Conservation (phyloP, 495 filamentous ascomycete species). For the Xylaria nigripes region DNA sequence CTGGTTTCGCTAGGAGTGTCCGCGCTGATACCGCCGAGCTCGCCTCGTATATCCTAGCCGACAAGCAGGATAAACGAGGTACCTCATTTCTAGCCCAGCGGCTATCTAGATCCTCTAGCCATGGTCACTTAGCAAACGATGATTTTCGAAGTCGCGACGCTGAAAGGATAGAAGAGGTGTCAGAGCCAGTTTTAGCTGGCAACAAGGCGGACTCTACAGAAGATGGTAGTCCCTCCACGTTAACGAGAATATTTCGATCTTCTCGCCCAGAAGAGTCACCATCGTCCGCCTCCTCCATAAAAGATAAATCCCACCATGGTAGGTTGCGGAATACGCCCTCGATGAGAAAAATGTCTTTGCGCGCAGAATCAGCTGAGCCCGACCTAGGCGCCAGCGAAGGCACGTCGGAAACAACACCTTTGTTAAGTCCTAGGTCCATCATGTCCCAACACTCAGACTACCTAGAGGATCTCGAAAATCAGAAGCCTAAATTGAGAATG, state of each 20-base stretch:
- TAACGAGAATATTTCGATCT: constrained; percentile 55
- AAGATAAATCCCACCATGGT: neutral
- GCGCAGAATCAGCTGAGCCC: neutral
- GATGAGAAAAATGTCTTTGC: neutral
- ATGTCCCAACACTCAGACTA: constrained; percentile 22
- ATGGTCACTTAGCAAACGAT: constrained; percentile 17
- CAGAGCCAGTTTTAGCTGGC: constrained; percentile 51
- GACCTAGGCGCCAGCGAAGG: constrained; percentile 15
- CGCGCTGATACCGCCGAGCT: constrained; percentile 88
- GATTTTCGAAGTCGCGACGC: neutral
- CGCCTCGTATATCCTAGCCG: constrained; percentile 74
- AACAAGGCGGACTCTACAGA: constrained; percentile 24
- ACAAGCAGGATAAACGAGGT: constrained; percentile 38
- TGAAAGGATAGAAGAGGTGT: constrained; percentile 50
- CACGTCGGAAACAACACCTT: constrained; percentile 29
- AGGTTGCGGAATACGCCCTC: constrained; percentile 12
- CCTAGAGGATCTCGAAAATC: constrained; percentile 34
- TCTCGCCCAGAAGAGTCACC: constrained; percentile 35
- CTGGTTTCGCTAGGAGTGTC: constrained; percentile 66
- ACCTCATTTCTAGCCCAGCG: constrained; percentile 33
- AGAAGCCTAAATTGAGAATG: constrained; percentile 21
- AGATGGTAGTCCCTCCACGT: constrained; percentile 45
- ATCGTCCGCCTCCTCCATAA: neutral
- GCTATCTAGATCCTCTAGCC: constrained; percentile 28
- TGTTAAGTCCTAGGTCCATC: constrained; percentile 23